Base-by-base conservation (phyloP, 148 eudicot species). In the Selenicereus undatus region DNA sequence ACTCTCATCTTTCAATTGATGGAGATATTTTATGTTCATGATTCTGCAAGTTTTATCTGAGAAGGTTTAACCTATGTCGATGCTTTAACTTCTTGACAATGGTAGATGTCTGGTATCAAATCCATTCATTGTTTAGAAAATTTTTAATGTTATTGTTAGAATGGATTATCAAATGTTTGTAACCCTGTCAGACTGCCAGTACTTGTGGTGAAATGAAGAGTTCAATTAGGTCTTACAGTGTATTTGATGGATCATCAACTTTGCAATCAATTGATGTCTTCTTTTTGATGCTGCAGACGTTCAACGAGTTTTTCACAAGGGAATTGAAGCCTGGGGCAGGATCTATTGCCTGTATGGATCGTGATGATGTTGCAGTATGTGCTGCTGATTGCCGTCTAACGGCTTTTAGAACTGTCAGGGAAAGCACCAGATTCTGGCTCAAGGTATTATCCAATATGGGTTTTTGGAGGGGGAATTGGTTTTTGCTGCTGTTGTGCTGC, bases 341-440 rank as follows among this genome's bases (percentile, higher is more conserved):
- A 85, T 97, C 97, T 56, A 85, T 96, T 85, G 90, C 95, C 69
- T 85, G 73, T 77, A 56, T 78, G 81, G 93, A 88, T 74, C 82
- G 84, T 86, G 97, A 92, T 84, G 90, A 92, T 87, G 86, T 91
- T 86, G 98, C 97, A 50, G 90, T 96, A 35, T 96, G 97, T 88
- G 98, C 90, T 65, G 99, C 99, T 80, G 99, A 96, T 86, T 81
- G 95, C 87, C 93, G 97, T 84, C 84, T 93, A 78, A 92, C 89
- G 90, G 95, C 99, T 78, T 96, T 91, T 76, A 79, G 73, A 78
- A 87, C 87, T 80, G 87, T 88, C 74, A 83, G 87, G 77, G 95
- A 93, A 64, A 89, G 95, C 80, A 79, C 84, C 79, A 91, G 97
- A 81, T 93, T 92, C 86, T 96, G 99, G 98, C 90, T 93, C 43